Conservation (phyloP, 2,329 filamentous ascomycete species). For the Parafenestella ontariensis region DNA sequence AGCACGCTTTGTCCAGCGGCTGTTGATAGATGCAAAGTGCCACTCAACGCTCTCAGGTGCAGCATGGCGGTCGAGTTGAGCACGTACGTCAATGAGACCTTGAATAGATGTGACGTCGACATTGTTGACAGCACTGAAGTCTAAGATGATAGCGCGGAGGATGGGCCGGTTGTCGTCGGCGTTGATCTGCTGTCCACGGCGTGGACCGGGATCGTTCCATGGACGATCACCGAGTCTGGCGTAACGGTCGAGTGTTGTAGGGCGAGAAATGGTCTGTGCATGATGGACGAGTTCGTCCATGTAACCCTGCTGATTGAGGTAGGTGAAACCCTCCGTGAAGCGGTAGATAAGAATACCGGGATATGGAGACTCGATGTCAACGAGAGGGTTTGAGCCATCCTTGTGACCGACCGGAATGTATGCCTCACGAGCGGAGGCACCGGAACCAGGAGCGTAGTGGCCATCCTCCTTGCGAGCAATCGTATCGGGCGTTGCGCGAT, state of each 20-base stretch:
- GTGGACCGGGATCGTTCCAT: constrained; percentile 91
- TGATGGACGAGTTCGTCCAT: constrained; percentile 69
- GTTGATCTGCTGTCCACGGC: constrained; percentile 59
- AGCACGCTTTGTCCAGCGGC: constrained; percentile 90
- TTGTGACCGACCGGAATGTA: constrained; percentile 77
- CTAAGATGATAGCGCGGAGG: constrained; percentile 88
- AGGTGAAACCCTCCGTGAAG: constrained; percentile 95
- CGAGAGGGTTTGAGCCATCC: constrained; percentile 89
- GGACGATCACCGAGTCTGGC: constrained; percentile 70
- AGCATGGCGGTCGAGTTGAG: constrained; percentile 87
- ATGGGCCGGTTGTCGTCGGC: constrained; percentile 65
- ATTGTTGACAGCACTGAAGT: constrained; percentile 93
- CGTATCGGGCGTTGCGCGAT: constrained; percentile 82
- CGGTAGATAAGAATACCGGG: constrained; percentile 96
- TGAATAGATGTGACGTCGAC: constrained; percentile 93
- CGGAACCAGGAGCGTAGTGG: constrained; percentile 13
- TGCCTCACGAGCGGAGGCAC: constrained; percentile 32
- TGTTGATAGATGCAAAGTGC: constrained; percentile 94
- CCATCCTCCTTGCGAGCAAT: constrained; percentile 57
- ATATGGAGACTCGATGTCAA: constrained; percentile 81
- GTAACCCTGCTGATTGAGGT: constrained; percentile 90
- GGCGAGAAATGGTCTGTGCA: constrained; percentile 69
- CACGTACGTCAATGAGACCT: constrained; percentile 90
- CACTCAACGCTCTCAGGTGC: constrained; percentile 85
- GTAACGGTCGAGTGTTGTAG: constrained; percentile 75